These are phyloP conservation scores for Anisodus acutangulus DNA, from an alignment of 257 asterid species.

Conservation along the genomic window DNA sequence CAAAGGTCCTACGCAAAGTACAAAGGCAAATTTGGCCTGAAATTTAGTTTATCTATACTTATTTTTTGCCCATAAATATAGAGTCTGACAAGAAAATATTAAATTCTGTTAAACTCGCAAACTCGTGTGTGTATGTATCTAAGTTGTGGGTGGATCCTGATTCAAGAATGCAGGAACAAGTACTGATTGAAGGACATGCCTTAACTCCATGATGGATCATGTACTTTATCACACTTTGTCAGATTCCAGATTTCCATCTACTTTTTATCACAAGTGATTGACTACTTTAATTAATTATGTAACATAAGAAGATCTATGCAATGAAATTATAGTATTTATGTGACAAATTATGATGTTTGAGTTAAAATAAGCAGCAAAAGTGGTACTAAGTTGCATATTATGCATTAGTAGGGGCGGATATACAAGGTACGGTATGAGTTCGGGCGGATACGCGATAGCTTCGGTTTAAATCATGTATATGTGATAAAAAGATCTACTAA, in stretches of 20 bases:
- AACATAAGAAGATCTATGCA: not conserved
- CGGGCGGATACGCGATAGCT: not conserved
- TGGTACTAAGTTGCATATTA: not conserved
- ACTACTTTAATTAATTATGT: constrained; percentile 14
- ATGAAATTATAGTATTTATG: not conserved
- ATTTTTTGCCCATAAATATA: not conserved
- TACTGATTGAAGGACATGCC: constrained; percentile 20
- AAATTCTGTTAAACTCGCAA: not conserved
- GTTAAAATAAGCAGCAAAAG: not conserved
- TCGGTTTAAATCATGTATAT: not conserved
- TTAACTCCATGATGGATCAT: not conserved
- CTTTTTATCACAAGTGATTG: not conserved
- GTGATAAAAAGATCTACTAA: too few species aligned
- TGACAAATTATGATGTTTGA: not conserved
- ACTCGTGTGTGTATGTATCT: not conserved
- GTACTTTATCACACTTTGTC: not conserved
- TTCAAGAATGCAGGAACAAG: constrained; percentile 8
- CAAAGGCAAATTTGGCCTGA: not conserved
- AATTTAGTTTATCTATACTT: too few species aligned
- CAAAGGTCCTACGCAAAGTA: not conserved
- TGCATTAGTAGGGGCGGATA: not conserved
- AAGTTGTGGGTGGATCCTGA: constrained; percentile 14
- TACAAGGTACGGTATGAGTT: not conserved
- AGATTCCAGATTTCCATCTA: not conserved
- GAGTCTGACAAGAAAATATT: not conserved